A percentile compares a stretch with the other conserved stretches of the same genome.
These are phyloP conservation scores for Tricholoma hemisulphureum DNA, from an alignment of 768 basidiomycete species.

Conservation along the genomic window DNA sequence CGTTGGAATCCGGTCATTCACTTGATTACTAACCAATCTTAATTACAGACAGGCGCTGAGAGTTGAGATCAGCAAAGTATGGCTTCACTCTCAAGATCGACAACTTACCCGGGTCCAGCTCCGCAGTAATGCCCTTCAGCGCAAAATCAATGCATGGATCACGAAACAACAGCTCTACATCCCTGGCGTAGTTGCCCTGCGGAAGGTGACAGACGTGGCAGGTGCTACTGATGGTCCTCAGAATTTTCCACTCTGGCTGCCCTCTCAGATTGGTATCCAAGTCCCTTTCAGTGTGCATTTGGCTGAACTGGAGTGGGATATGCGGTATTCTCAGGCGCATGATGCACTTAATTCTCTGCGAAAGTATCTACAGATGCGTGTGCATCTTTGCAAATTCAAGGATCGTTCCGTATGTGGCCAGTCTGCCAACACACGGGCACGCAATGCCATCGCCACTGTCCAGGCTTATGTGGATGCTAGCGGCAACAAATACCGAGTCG, in stretches of 20 bases:
- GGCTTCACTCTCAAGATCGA: not conserved
- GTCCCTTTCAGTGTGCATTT: not conserved
- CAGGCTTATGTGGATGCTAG: too few relatives aligned
- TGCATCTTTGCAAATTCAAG: slow-evolving; percentile 11
- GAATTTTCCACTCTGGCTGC: too few relatives aligned
- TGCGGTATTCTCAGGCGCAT: slow-evolving; percentile 9
- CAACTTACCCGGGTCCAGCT: not conserved
- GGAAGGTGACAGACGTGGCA: not conserved
- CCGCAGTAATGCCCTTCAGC: not conserved
- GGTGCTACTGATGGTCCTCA: not conserved
- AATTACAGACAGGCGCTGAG: not conserved
- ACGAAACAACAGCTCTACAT: slow-evolving; percentile 2
- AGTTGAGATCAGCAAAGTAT: not conserved
- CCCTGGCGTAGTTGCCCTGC: not conserved
- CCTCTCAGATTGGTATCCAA: not conserved
- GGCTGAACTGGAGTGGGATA: slow-evolving; percentile 10
- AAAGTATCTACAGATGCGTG: slow-evolving; percentile 4
- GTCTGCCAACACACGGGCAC: slow-evolving; percentile 8
- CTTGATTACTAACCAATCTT: not conserved
- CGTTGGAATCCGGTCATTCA: not conserved
- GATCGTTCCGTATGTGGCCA: slow-evolving; percentile 7
- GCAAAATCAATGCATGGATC: slow-evolving; percentile 4
- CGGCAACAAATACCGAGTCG: slow-evolving; percentile 12
- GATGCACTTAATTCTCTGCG: slow-evolving; percentile 11
- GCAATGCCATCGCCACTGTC: not conserved